Evolutionary conservation across 768 basidiomycete genomes (phyloP).

Genomic region (Kwoniella botswanensis): DNA sequence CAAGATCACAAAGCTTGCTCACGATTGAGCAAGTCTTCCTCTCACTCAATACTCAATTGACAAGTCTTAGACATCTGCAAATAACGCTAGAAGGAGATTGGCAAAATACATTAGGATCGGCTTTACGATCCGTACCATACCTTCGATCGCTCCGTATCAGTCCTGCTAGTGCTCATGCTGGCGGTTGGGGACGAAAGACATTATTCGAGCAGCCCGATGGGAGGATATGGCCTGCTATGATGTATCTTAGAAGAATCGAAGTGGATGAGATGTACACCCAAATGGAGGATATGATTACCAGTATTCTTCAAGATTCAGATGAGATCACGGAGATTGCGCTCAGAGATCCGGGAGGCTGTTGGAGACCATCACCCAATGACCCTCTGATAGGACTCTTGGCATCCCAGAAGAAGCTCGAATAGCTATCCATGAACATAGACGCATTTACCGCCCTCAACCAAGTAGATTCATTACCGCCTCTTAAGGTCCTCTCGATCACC

Average conservation of each 20-base stretch:
- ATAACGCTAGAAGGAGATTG: slow-evolving; percentile 23
- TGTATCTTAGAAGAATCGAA: slow-evolving; percentile 15
- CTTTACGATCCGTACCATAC: slow-evolving; percentile 16
- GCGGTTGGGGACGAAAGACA: slow-evolving; percentile 29
- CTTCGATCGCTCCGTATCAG: slow-evolving; percentile 20
- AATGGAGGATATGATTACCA: slow-evolving; percentile 5
- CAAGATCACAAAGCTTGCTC: not conserved
- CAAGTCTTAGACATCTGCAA: slow-evolving; percentile 16
- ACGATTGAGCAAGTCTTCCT: not conserved
- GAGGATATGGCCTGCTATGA: slow-evolving; percentile 6
- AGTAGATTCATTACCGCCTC: not conserved
- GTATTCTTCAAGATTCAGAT: slow-evolving; percentile 10
- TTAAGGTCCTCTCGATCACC: not conserved
- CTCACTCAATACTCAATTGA: slow-evolving; percentile 2
- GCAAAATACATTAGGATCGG: slow-evolving; percentile 16
- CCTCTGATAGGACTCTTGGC: not conserved
- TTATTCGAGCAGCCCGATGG: not conserved
- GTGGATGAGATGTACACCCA: slow-evolving; percentile 24
- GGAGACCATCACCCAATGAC: slow-evolving; percentile 14
- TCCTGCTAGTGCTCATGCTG: slow-evolving; percentile 16
- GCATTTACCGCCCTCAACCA: not conserved
- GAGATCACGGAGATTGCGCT: slow-evolving; percentile 1
- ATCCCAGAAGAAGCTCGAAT: not conserved
- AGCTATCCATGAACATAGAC: not conserved
- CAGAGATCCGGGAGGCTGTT: slow-evolving; percentile 20